Base-by-base conservation (phyloP, 257 asterid genomes). In the Nicotiana sylvestris region DNA sequence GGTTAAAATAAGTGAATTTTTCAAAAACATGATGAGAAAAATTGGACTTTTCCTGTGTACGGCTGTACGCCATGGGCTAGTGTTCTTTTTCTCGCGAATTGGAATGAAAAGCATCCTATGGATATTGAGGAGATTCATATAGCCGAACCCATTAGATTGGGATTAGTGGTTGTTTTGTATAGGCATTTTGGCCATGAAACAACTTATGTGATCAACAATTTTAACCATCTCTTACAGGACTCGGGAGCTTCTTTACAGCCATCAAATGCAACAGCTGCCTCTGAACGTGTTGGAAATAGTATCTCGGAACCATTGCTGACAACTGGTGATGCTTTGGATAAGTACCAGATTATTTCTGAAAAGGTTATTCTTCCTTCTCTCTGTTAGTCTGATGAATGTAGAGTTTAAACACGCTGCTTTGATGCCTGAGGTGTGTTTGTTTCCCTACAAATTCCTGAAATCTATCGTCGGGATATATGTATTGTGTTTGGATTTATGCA, bases 281-380 rank as follows among this genome's bases (percentile, higher is more conserved):
- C 95, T 56, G 99, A 94, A 78, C 92, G 91, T 16, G 81, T 88
- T 57, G 97, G 91, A 81, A 91, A 84, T 85, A 88, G 77, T 82
- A 84, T 85, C 33, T 78, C 91, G 27, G 98, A 96, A 86, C 93
- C 93, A 35, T 85, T 88, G 84, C 83, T 94, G 77, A 88, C 96
- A 80, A 94, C 98, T 30, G 94, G 98, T 70, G 98, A 96, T 82
- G 97, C 97, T 33, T 86, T 96, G 90, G 98, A 93, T 49, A 91
- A 93, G 88, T 96, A 94, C 89, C 97, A 92, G 89, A 81, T 85
- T 74, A 88, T 96, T 69, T 92, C 98, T 17, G 99, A 96, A 91
- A 96, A 96, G 98, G 99, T 96, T 77, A 64, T 53, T 5, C 49
- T 68, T 13, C 81, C 62, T 60, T 81, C 21, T 56, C 79, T 69